Percentiles rank a stretch among this genome's conserved stretches.
phyloP scores from a whole-genome alignment of 78 protist genomes.

The Speleostelium caveatum region DNA sequence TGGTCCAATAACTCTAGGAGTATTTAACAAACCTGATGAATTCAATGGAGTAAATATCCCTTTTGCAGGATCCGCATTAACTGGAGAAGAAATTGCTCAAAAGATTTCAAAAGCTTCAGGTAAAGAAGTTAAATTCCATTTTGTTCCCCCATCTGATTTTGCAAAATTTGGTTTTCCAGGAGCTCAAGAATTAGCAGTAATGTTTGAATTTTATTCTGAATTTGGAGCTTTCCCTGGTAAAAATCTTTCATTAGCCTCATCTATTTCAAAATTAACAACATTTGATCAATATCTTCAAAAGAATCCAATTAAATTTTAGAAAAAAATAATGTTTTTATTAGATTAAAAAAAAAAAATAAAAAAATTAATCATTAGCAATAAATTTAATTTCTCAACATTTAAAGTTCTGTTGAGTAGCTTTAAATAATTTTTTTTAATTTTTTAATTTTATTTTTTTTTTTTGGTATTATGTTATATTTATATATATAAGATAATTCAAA shows the following conservation, averaged over 20 bases:
- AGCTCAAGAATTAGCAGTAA: neutral
- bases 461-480: neutral
- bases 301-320: neutral
- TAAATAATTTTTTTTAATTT: too few species aligned
- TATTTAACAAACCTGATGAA: neutral
- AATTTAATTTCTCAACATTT: neutral
- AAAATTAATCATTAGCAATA: neutral
- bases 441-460: too few species aligned
- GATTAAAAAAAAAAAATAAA: too few species aligned
- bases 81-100: constrained; percentile 17
- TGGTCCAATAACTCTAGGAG: neutral
- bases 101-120: constrained; percentile 11
- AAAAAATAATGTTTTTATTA: too few species aligned
- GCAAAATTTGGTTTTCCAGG: constrained; percentile 10
- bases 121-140: neutral
- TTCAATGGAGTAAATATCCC: constrained; percentile 4
- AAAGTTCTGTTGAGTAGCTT: neutral
- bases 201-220: neutral
- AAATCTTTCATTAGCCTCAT: constrained; percentile 5
- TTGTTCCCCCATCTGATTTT: neutral
- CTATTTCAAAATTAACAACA: neutral
- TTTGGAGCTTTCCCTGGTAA: neutral
- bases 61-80: neutral
- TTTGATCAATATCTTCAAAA: constrained; percentile 16
- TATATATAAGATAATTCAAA: too few species aligned